phyloP scores from a whole-genome alignment of 1,139 yeast genomes.

The Kodamaea anthophila region DNA sequence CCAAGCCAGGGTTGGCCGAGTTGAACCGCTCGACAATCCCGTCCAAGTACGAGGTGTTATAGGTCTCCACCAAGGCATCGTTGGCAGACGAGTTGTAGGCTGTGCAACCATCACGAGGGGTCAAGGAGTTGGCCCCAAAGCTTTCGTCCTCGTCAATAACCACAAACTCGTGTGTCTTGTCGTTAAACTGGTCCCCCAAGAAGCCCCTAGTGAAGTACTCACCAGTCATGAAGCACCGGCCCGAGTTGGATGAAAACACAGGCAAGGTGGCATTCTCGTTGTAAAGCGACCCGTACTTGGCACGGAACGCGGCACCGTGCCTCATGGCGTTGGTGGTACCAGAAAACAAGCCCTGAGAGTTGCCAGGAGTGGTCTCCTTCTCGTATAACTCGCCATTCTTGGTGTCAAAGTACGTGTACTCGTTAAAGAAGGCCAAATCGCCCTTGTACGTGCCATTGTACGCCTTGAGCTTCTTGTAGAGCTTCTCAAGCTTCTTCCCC shows the following conservation, averaged over 20 bases:
- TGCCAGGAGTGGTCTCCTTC: slow-evolving; percentile 15
- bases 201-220: slow-evolving; percentile 28
- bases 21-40: slow-evolving; percentile 15
- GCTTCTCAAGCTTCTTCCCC: slow-evolving; percentile 12
- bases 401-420: slow-evolving; percentile 28
- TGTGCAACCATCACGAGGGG: slow-evolving; percentile 22
- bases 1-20: slow-evolving; percentile 19
- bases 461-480: slow-evolving; percentile 16
- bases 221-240: slow-evolving; percentile 26
- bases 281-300: slow-evolving; percentile 26
- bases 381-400: slow-evolving; percentile 20
- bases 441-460: slow-evolving; percentile 26
- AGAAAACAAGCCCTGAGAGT: slow-evolving; percentile 11
- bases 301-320: slow-evolving; percentile 31
- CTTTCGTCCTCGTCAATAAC: slow-evolving; percentile 21
- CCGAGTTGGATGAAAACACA: slow-evolving; percentile 29
- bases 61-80: slow-evolving; percentile 10
- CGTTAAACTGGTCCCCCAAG: slow-evolving; percentile 12
- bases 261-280: slow-evolving; percentile 17
- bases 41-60: slow-evolving; percentile 14
- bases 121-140: slow-evolving; percentile 26
- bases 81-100: slow-evolving; percentile 12
- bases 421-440: slow-evolving; percentile 26
- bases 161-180: slow-evolving; percentile 13
- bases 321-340: slow-evolving; percentile 28